Conservation (phyloP, 108 stramenopile species). For the Nitzschia sp. region DNA sequence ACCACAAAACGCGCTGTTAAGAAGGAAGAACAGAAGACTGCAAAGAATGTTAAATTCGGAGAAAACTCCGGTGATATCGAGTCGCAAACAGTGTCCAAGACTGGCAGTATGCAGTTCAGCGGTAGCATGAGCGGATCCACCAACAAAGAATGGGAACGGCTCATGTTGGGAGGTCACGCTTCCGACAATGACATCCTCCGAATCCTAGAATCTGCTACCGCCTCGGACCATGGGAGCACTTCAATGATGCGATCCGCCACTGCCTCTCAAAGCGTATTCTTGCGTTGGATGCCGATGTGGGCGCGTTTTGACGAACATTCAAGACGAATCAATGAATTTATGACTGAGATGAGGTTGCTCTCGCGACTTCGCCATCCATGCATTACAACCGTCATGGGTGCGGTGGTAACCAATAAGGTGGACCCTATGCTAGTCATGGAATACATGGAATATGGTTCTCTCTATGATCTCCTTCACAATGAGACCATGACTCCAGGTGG, state of each 20-base stretch:
- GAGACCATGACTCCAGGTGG: conserved; percentile 50
- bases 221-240: conserved; percentile 5
- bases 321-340: conserved; percentile 34
- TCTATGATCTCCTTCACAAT: conserved; percentile 63
- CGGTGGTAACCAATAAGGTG: conserved; percentile 24
- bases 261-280: neutral
- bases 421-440: conserved; percentile 70
- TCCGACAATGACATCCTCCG: conserved; percentile 4
- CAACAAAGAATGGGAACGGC: conserved; percentile 10
- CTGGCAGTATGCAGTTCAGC: conserved; percentile 47
- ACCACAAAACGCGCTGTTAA: no score
- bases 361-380: conserved; percentile 63
- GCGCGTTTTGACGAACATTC: conserved; percentile 9
- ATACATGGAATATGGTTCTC: conserved; percentile 56
- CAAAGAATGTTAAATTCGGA: neutral
- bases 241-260: no score
- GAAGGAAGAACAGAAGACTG: neutral
- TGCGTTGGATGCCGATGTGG: neutral
- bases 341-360: conserved; percentile 55
- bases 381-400: conserved; percentile 55
- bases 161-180: neutral
- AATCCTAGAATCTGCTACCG: conserved; percentile 7
- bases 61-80: neutral
- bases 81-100: neutral
- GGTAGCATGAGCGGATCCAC: conserved; percentile 32